Base-by-base conservation (phyloP, 306 rosid genomes). In the Citrullus amarus region DNA sequence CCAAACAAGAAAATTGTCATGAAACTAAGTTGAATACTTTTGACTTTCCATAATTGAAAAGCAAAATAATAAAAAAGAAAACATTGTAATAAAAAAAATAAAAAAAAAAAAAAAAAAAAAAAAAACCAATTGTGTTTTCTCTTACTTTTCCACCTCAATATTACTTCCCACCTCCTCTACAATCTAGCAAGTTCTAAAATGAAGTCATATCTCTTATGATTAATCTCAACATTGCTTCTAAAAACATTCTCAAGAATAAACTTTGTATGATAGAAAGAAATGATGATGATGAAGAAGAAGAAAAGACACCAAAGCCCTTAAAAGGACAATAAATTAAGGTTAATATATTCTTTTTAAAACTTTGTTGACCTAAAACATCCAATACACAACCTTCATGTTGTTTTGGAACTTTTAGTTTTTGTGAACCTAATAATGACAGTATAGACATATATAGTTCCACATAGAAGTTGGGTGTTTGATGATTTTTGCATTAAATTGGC, bases 401-500 rank as follows among this genome's bases (percentile, higher is more conserved):
- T 43, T 69, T 69, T 69, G 56, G 56, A 69, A 69, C 38, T 69
- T 69, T 43, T 44, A 69, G 75, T 69, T 69, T 69, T 44, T 43
- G 75, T 43, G 75, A 69, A 69, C 56, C 56, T 43, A 69, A 69
- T 69, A 44, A 69, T 70, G 74, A 70, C 5, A 43, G 11, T 46
- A 44, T 69, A 69, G 56, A 43, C 56, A 69, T 67, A 18, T 67
- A 67, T 43, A 70, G 76, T 46, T 70, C 57, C 57, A 44, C 57
- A 20, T 70, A 70, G 76, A 70, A 70, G 56, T 70, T 70, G 76
- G 17, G 2, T 44, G 76, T 12, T 70, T 70, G 13, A 70, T 70
- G 76, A 70, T 70, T 70, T 70, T 6, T 70, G 57, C 76, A 70
- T 70, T 70, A 25, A 70, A 70, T 70, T 70, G 34, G 34, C 54